A percentile compares a stretch with the other conserved stretches of the same genome.
phyloP scores from a whole-genome alignment of 208 protist genomes.

The Leptomonas pyrrhocoris region DNA sequence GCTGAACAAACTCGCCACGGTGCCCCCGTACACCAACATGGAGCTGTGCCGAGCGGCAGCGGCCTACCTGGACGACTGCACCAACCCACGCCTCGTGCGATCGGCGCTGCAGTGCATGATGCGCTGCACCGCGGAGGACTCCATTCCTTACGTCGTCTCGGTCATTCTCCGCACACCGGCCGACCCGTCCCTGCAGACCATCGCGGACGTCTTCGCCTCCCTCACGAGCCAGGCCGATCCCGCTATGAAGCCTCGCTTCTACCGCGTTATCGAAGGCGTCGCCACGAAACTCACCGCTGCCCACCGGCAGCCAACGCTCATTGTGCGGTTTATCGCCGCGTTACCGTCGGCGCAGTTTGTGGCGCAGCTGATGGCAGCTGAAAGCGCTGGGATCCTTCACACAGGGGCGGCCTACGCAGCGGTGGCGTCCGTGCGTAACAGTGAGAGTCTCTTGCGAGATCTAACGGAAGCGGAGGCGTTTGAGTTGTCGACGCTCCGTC shows the following conservation, averaged over 20 bases:
- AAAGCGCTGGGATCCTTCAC: conserved; percentile 16
- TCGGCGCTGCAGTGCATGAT: conserved; percentile 25
- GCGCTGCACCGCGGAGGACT: conserved; percentile 14
- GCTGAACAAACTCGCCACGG: conserved; percentile 11
- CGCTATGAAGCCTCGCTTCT: not conserved
- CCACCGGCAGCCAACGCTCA: conserved; percentile 17
- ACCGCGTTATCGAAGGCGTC: not conserved
- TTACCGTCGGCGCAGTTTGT: not conserved
- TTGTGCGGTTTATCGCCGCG: conserved; percentile 6
- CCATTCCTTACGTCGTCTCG: conserved; percentile 11
- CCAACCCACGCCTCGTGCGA: not conserved
- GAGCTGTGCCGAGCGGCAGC: conserved; percentile 15
- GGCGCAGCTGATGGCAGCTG: conserved; percentile 15
- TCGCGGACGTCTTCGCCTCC: not conserved
- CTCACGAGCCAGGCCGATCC: not conserved
- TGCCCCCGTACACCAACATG: conserved; percentile 21
- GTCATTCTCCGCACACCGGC: conserved; percentile 2
- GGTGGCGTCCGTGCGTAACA: conserved; percentile 1
- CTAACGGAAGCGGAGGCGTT: not conserved
- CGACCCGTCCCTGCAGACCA: conserved; percentile 9
- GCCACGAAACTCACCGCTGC: conserved; percentile 1
- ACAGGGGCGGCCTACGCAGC: conserved; percentile 8
- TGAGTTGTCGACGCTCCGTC: conserved; percentile 15
- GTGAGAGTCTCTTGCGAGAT: not conserved
- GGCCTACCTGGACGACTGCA: conserved; percentile 10